phyloP scores from a whole-genome alignment of 2,329 filamentous ascomycete genomes.

The Aureobasidium subglaciale region DNA sequence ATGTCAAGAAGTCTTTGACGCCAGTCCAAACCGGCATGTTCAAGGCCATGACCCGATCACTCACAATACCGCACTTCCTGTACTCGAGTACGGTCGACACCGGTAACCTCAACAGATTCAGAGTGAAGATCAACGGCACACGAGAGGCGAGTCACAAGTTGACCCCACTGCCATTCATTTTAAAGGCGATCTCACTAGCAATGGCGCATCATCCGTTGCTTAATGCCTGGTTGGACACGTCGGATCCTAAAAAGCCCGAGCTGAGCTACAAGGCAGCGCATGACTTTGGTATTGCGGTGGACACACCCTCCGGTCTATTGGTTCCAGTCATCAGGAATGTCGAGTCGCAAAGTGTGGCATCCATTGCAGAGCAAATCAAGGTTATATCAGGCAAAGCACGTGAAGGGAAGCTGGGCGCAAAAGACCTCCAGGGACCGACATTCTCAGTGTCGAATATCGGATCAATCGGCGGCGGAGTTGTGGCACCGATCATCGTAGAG shows the following conservation, averaged over 20 bases:
- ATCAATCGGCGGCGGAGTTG: conserved; percentile 85
- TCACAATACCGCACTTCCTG: conserved; percentile 89
- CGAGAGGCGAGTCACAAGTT: conserved; percentile 50
- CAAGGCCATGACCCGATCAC: conserved; percentile 89
- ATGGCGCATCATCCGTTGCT: conserved; percentile 76
- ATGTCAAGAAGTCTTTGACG: conserved; percentile 63
- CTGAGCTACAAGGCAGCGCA: conserved; percentile 76
- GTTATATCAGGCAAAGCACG: conserved; percentile 67
- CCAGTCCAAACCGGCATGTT: conserved; percentile 89
- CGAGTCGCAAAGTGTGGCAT: conserved; percentile 64
- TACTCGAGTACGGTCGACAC: conserved; percentile 89
- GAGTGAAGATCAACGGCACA: conserved; percentile 64
- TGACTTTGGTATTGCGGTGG: conserved; percentile 94
- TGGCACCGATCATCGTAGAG: conserved; percentile 84
- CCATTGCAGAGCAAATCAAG: conserved; percentile 68
- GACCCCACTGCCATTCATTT: conserved; percentile 87
- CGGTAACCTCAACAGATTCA: conserved; percentile 63
- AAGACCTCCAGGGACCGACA: conserved; percentile 77
- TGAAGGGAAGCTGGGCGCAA: conserved; percentile 64
- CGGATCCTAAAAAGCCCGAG: conserved; percentile 57
- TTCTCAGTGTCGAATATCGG: conserved; percentile 97
- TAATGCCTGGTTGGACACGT: conserved; percentile 73
- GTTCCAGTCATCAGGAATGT: conserved; percentile 90
- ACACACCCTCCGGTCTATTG: conserved; percentile 78
- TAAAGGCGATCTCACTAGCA: conserved; percentile 88